Evolutionary conservation across 192 early-diverging fungal species (phyloP).

Genomic region (Backusella tarrabulga): DNA sequence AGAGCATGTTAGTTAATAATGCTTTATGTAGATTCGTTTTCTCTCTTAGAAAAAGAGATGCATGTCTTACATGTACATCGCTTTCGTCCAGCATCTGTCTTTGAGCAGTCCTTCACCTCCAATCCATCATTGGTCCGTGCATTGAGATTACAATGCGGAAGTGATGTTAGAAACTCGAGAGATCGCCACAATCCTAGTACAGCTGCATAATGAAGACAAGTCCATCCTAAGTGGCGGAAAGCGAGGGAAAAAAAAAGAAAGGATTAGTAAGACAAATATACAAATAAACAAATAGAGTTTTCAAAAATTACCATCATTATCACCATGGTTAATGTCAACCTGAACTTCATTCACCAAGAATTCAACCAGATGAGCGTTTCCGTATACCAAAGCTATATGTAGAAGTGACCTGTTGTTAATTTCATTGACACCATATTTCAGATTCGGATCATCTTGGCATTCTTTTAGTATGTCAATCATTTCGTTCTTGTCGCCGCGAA

Average conservation of each 20-base stretch:
- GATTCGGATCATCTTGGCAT: background rate
- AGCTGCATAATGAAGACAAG: slow-evolving; percentile 29
- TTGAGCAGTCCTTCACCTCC: slow-evolving; percentile 22
- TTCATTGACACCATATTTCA: background rate
- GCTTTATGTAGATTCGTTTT: background rate
- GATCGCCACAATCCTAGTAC: slow-evolving; percentile 21
- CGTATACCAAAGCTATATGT: slow-evolving; percentile 3
- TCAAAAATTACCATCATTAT: slow-evolving; percentile 9
- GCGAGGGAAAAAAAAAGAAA: background rate
- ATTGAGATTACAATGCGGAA: slow-evolving; percentile 9
- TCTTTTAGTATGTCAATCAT: slow-evolving; percentile 9
- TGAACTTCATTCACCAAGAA: background rate
- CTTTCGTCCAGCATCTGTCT: slow-evolving; percentile 6
- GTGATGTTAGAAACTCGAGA: slow-evolving; percentile 16
- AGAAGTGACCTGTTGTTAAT: slow-evolving; percentile 3
- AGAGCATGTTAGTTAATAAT: background rate
- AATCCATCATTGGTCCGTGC: slow-evolving; percentile 13
- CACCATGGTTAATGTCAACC: slow-evolving; percentile 14
- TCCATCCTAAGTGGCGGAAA: slow-evolving; percentile 17
- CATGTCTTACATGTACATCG: slow-evolving; percentile 18
- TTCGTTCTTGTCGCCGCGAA: slow-evolving; percentile 11
- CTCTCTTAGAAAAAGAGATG: background rate
- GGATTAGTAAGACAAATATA: background rate
- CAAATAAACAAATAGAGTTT: background rate
- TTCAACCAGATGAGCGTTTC: background rate